Percentiles rank a stretch among this genome's conserved stretches.
Conservation (phyloP, 2,329 filamentous ascomycete genomes). For the Chaetomium sp. region DNA sequence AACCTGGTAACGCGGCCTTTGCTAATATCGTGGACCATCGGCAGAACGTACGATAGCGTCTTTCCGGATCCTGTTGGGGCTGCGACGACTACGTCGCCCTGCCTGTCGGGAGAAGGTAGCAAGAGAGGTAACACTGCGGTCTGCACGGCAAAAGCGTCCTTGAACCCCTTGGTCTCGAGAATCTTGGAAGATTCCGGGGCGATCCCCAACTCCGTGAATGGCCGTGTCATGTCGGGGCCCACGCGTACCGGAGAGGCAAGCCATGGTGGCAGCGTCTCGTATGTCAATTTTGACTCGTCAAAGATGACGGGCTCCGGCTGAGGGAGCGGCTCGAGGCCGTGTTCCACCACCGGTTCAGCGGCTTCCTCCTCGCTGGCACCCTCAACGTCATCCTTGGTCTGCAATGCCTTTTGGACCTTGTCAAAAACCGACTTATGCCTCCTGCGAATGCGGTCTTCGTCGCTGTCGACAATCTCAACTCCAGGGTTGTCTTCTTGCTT, state of each 20-base stretch:
- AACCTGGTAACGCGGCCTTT: conserved; percentile 65
- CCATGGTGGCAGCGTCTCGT: conserved; percentile 80
- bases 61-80: conserved; percentile 96
- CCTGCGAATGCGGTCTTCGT: conserved; percentile 33
- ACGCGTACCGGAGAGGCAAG: conserved; percentile 74
- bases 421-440: conserved; percentile 56
- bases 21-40: conserved; percentile 77
- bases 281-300: conserved; percentile 62
- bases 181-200: conserved; percentile 59
- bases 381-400: conserved; percentile 42
- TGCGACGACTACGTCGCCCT: conserved; percentile 83
- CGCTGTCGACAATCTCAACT: conserved; percentile 34
- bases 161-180: conserved; percentile 69
- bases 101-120: conserved; percentile 62
- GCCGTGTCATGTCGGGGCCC: conserved; percentile 57
- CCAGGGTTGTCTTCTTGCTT: conserved; percentile 35
- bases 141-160: conserved; percentile 76
- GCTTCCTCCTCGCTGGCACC: conserved; percentile 38
- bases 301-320: conserved; percentile 69
- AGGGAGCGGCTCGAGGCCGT: conserved; percentile 79
- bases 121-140: conserved; percentile 79
- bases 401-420: conserved; percentile 58
- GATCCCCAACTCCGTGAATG: conserved; percentile 68
- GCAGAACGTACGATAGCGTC: conserved; percentile 86
- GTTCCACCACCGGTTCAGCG: conserved; percentile 43